Base-by-base conservation (phyloP, 2,329 filamentous ascomycete species). In the Aspergillus uvarum region DNA sequence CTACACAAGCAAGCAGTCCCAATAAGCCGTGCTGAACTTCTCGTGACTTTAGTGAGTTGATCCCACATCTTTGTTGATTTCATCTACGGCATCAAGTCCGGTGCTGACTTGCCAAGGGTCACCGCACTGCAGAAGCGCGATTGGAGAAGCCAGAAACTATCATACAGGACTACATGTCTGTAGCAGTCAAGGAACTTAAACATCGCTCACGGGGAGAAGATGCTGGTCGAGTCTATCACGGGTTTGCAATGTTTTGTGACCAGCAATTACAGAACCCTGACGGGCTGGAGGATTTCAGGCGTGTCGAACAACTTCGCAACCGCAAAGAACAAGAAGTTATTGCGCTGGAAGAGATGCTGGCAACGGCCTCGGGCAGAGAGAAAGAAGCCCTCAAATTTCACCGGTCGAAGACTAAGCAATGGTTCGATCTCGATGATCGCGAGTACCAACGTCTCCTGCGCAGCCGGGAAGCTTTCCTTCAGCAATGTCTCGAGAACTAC, bases 191-290 rank as follows among this genome's bases (percentile, higher is more conserved):
- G 65, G 91, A 96, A 70, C 81, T 99, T 7, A 89, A 86, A 67
- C 87, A 87, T 1, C 83, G 85, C 50, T 83, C 78, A 5, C 83
- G 87, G 56, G 89, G 90, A 1, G 81, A 84, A 49, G 90, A 94
- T 61, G 90, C 93, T 2, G 92, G 93, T 1, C 85, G 91, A 65
- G 95, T 98, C 0, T 97, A 92, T 69, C 92, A 97, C 72, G 91
- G 96, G 68, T 98, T 98, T 74, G 95, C 96, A 26, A 85, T 88
- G 54, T 99, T 99, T 73, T 99, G 96, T 70, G 94, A 99, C 72
- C 88, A 92, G 69, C 95, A 99, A 73, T 81, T 99, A 10, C 90
- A 96, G 68, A 94, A 94, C 70, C 85, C 89, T 0, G 92, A 96
- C 67, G 87, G 89, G 35, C 79, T 93, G 1, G 92, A 96, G 73